Evolutionary conservation across 2,329 filamentous ascomycete genomes (phyloP).

Genomic region (Bimuria novae-zelandiae): DNA sequence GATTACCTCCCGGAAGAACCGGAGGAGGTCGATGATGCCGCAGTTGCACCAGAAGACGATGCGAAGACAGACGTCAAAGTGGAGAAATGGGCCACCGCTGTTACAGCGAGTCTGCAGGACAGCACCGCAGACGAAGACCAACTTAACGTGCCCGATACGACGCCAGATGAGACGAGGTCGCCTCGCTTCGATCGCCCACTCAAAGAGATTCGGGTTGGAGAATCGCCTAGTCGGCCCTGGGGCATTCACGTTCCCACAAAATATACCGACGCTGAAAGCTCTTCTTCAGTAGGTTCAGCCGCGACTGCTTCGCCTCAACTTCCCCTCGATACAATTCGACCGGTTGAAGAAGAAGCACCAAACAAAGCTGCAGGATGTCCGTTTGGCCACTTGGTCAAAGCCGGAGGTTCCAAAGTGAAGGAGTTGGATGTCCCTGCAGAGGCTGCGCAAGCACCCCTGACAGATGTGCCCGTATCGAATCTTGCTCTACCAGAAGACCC

Average conservation of each 20-base stretch:
- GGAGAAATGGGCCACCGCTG: constrained; percentile 81
- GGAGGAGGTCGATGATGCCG: constrained; percentile 54
- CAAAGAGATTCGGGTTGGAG: constrained; percentile 88
- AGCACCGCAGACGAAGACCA: constrained; percentile 44
- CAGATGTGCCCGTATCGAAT: constrained; percentile 18
- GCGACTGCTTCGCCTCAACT: constrained; percentile 55
- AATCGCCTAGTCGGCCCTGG: constrained; percentile 92
- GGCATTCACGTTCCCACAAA: constrained; percentile 78
- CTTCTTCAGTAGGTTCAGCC: constrained; percentile 45
- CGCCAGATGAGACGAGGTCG: constrained; percentile 63
- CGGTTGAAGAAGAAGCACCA: constrained; percentile 31
- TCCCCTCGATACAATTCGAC: constrained; percentile 51
- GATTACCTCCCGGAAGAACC: constrained; percentile 73
- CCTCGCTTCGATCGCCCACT: constrained; percentile 82
- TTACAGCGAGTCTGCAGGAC: constrained; percentile 62
- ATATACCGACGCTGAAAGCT: constrained; percentile 48
- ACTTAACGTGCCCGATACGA: constrained; percentile 43
- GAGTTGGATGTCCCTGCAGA: constrained; percentile 6
- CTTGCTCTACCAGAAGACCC: constrained; percentile 11
- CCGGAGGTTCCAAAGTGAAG: constrained; percentile 15
- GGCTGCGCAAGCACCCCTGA: constrained; percentile 12
- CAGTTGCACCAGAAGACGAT: constrained; percentile 47
- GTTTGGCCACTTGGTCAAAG: constrained; percentile 39
- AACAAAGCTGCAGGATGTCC: constrained; percentile 41
- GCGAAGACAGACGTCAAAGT: constrained; percentile 70